phyloP scores from a whole-genome alignment of 768 basidiomycete species.

The Calocybe gangraenosa region DNA sequence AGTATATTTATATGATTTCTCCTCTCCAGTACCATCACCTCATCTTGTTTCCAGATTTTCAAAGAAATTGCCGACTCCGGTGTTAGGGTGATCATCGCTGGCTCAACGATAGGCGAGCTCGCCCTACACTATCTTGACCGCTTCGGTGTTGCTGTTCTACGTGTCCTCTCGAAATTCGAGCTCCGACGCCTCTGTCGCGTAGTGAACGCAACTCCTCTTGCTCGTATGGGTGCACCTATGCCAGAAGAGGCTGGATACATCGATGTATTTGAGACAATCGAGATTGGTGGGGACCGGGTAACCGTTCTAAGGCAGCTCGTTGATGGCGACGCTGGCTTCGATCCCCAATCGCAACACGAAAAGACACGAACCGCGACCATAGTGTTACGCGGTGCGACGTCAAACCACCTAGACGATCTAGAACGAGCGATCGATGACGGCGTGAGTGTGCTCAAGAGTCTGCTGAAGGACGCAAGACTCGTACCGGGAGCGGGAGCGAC shows the following conservation, averaged over 20 bases:
- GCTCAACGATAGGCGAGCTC: constrained; percentile 90
- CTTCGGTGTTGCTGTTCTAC: constrained; percentile 90
- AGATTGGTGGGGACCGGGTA: constrained; percentile 97
- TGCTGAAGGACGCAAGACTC: constrained; percentile 85
- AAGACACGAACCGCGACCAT: constrained; percentile 90
- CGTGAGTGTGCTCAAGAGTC: constrained; percentile 89
- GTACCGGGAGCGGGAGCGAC: constrained; percentile 94
- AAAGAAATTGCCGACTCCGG: constrained; percentile 97
- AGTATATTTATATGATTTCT: constrained; percentile 6
- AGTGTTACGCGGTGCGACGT: constrained; percentile 91
- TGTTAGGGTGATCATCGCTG: constrained; percentile 90
- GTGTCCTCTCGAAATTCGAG: constrained; percentile 97
- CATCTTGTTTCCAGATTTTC: constrained; percentile 69
- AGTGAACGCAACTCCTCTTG: constrained; percentile 93
- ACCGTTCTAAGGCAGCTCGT: constrained; percentile 88
- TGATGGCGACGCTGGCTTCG: constrained; percentile 61
- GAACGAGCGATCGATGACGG: constrained; percentile 97
- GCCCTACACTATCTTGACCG: constrained; percentile 96
- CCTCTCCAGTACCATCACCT: too few species aligned
- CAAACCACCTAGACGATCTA: constrained; percentile 91
- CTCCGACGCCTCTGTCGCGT: constrained; percentile 92
- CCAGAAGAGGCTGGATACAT: constrained; percentile 93
- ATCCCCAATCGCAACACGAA: constrained; percentile 49
- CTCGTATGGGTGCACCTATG: constrained; percentile 92
- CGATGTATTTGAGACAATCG: constrained; percentile 92